Base-by-base conservation (phyloP, 106 monocot genomes). In the Allium fistulosum region DNA sequence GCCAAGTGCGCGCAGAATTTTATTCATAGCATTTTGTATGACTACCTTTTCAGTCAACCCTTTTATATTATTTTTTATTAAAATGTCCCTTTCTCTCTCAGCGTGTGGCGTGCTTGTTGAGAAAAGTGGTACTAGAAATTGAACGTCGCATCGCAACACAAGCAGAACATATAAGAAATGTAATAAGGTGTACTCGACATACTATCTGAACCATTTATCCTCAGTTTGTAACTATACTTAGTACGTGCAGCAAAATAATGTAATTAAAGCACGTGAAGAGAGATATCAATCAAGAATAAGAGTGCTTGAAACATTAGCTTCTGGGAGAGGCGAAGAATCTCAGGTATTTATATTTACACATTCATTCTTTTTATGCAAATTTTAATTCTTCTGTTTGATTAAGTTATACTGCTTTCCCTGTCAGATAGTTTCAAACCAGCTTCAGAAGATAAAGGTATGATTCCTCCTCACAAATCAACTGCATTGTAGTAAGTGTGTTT, bases 81-180 rank as follows among this genome's bases (percentile, higher is more conserved):
- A 15, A 12, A 66, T 51, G 26, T 26, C n/a, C 7, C 16, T 18
- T 47, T 18, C 26, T 53, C 15, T 37, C 72, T 53, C 53, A 99
- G 99, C 84, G 81, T 48, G 84, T 81, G 57, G 93, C 85, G 27
- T 79, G 77, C 53, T 78, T 99, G 51, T 69, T 99, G 64, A 81
- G 81, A 62, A 93, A 87, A 79, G 85, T 99, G 73, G 69, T 90
- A 26, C 93, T 84, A 81, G 99, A 99, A 77, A 90, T 99, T 51
- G 93, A 90, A 18, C 84, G 83, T 10, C 87, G 90, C 13, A 81
- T 99, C 68, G 79, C 87, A 72, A 87, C 87, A 55, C 93, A 99
- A 70, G 87, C 87, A 63, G 93, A 87, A 58, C 93, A 90, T 78
- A 90, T 93, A 69, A 90, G 80, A 87, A 87, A 85, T 77, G 99